Conservation (phyloP, 2,329 filamentous ascomycete species). For the Escovopsis sp. region DNA sequence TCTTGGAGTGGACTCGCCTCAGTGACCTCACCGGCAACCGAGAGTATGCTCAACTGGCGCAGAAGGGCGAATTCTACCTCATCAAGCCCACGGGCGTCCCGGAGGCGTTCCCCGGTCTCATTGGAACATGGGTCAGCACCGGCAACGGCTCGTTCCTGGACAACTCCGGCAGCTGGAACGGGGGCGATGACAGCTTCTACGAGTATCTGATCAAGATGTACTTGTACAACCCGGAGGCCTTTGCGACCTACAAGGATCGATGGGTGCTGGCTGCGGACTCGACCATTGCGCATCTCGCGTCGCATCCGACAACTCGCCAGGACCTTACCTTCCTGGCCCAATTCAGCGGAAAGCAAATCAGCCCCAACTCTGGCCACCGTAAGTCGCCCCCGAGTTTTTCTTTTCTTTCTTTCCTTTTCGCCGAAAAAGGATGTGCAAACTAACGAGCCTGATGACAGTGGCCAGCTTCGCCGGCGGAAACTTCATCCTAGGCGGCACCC, state of each 20-base stretch:
- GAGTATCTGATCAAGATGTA: slow-evolving; percentile 91
- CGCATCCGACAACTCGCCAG: slow-evolving; percentile 48
- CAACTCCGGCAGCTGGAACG: slow-evolving; percentile 58
- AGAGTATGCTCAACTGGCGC: slow-evolving; percentile 50
- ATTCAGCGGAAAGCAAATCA: slow-evolving; percentile 32
- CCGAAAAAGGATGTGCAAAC: too few species aligned
- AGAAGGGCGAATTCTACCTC: slow-evolving; percentile 56
- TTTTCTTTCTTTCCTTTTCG: not conserved
- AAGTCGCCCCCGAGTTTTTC: slow-evolving; percentile 11
- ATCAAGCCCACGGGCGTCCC: slow-evolving; percentile 41
- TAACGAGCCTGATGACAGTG: slow-evolving; percentile 25
- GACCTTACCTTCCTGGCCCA: slow-evolving; percentile 59
- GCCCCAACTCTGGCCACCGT: slow-evolving; percentile 36
- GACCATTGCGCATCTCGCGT: slow-evolving; percentile 55
- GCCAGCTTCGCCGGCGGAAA: slow-evolving; percentile 77
- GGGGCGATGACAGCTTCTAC: slow-evolving; percentile 68
- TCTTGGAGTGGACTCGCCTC: slow-evolving; percentile 73
- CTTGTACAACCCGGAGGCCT: slow-evolving; percentile 56
- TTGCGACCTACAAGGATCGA: slow-evolving; percentile 50
- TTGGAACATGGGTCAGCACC: slow-evolving; percentile 54
- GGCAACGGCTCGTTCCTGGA: slow-evolving; percentile 52
- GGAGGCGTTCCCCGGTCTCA: slow-evolving; percentile 64
- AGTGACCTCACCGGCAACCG: slow-evolving; percentile 57
- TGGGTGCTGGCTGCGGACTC: slow-evolving; percentile 68
- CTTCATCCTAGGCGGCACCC: slow-evolving; percentile 67